phyloP scores from a whole-genome alignment of 1,284 basidiomycete species.

The Ganoderma meredithae region DNA sequence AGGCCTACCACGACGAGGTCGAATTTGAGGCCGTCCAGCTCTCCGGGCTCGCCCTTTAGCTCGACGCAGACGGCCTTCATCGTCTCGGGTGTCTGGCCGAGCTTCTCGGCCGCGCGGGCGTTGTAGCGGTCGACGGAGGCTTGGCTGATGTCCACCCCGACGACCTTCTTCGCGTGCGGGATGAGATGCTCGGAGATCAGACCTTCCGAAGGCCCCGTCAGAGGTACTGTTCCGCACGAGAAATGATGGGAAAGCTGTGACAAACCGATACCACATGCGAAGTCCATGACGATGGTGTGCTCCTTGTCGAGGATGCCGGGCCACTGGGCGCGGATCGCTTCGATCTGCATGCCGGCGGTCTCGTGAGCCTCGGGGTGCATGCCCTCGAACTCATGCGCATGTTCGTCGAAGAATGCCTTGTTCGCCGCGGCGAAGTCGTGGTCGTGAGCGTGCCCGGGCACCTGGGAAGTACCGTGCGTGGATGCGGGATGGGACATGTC shows the following conservation, averaged over 20 bases:
- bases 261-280: constrained; percentile 73
- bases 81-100: constrained; percentile 63
- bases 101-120: constrained; percentile 52
- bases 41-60: constrained; percentile 51
- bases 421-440: constrained; percentile 41
- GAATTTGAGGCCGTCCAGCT: constrained; percentile 61
- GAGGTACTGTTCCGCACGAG: too few species aligned
- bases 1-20: constrained; percentile 66
- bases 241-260: background rate
- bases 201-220: constrained; percentile 33
- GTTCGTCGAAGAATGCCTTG: constrained; percentile 41
- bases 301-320: constrained; percentile 56
- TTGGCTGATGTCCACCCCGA: constrained; percentile 77
- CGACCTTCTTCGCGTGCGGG: constrained; percentile 59
- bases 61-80: constrained; percentile 66
- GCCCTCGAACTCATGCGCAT: constrained; percentile 40
- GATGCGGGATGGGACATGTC: background rate
- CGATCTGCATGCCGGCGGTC: constrained; percentile 44
- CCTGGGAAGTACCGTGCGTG: background rate
- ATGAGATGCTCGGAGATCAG: constrained; percentile 61
- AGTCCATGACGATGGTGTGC: constrained; percentile 57
- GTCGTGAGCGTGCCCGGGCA: constrained; percentile 14
- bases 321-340: constrained; percentile 52
- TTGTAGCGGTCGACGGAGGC: constrained; percentile 70
- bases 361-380: constrained; percentile 37